These are phyloP conservation scores for Diaporthe citrichinensis DNA, from an alignment of 2,329 filamentous ascomycete species.

Conservation along the genomic window DNA sequence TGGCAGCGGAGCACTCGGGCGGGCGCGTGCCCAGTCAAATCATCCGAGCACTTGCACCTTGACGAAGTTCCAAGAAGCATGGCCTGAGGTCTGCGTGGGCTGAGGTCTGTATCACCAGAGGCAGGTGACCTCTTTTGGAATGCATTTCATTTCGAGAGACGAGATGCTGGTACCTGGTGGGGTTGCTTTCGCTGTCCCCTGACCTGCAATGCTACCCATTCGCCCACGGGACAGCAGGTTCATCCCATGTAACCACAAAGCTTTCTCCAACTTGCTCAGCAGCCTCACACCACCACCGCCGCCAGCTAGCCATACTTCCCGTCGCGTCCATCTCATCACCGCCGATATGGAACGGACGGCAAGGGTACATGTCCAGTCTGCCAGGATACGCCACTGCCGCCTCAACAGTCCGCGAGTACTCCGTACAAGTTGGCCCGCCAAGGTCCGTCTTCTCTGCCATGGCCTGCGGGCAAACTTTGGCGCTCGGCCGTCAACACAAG, in stretches of 20 bases:
- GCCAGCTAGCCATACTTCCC: background rate
- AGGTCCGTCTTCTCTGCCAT: background rate
- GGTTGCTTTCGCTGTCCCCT: slow-evolving; percentile 26
- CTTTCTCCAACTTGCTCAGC: slow-evolving; percentile 9
- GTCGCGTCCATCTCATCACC: background rate
- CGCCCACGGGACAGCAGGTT: slow-evolving; percentile 1
- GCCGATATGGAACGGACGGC: background rate
- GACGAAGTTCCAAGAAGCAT: background rate
- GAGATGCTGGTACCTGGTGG: background rate
- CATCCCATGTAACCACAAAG: slow-evolving; percentile 19
- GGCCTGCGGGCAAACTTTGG: background rate
- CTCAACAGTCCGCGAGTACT: no score
- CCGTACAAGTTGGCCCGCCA: background rate
- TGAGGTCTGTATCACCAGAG: slow-evolving; percentile 7
- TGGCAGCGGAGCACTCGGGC: background rate
- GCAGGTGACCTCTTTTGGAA: slow-evolving; percentile 13
- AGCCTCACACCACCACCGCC: background rate
- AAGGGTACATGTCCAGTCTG: background rate
- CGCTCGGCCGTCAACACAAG: background rate
- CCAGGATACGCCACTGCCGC: background rate
- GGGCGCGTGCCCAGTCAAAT: background rate
- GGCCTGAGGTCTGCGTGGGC: slow-evolving; percentile 1
- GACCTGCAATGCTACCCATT: slow-evolving; percentile 23
- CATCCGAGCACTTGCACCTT: slow-evolving; percentile 8
- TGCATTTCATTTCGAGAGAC: slow-evolving; percentile 20